Evolutionary conservation across 768 basidiomycete genomes (phyloP).

Genomic region (Suillus luteus): DNA sequence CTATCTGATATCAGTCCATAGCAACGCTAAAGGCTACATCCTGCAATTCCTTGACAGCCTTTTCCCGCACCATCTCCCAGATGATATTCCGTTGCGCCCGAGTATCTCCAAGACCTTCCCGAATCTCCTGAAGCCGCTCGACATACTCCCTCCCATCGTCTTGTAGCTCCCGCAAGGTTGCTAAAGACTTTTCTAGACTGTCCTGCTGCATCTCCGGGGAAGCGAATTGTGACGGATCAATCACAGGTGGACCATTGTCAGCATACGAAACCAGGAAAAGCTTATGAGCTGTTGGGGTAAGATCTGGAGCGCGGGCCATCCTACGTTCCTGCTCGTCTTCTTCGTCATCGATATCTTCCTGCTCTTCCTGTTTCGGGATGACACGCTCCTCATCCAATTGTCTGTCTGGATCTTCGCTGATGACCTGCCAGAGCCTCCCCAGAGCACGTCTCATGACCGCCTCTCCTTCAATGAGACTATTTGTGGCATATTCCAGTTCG

Average conservation of each 20-base stretch:
- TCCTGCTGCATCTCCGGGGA: conserved; percentile 68
- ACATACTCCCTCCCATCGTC: conserved; percentile 88
- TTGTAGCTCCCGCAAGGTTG: conserved; percentile 74
- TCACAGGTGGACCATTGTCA: conserved; percentile 46
- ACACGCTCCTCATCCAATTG: conserved; percentile 39
- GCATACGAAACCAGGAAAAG: conserved; percentile 59
- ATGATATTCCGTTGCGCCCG: conserved; percentile 69
- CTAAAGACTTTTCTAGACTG: conserved; percentile 72
- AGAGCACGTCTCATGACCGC: conserved; percentile 70
- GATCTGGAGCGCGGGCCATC: conserved; percentile 64
- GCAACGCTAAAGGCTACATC: conserved; percentile 52
- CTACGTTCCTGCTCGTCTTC: conserved; percentile 40
- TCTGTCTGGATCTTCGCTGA: conserved; percentile 67
- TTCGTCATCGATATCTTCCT: conserved; percentile 52
- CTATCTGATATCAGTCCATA: conserved; percentile 30
- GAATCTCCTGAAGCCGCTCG: conserved; percentile 80
- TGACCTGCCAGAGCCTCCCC: conserved; percentile 79
- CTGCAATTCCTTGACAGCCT: conserved; percentile 74
- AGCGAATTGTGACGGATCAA: conserved; percentile 64
- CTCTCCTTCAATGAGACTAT: conserved; percentile 84
- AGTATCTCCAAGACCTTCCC: conserved; percentile 78
- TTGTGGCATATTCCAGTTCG: conserved; percentile 80
- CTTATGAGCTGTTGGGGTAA: conserved; percentile 66
- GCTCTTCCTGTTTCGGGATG: conserved; percentile 69
- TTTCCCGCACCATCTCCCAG: conserved; percentile 77